Conservation (phyloP, 192 early-diverging fungal genomes). For the Umbelopsis ramanniana region DNA sequence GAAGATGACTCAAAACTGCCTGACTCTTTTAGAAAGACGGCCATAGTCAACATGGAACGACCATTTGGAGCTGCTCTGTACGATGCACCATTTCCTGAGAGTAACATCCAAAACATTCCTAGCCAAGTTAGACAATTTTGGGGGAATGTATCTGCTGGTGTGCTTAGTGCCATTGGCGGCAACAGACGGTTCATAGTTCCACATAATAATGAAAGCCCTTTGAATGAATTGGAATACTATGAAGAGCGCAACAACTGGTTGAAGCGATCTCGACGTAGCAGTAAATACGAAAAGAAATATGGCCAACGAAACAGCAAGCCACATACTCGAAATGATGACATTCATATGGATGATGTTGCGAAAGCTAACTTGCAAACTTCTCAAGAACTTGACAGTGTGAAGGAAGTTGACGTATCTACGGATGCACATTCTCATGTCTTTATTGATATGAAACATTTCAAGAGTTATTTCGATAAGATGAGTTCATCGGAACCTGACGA, state of each 20-base stretch:
- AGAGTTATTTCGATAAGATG: background rate
- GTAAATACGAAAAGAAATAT: constrained; percentile 2
- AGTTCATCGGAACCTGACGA: background rate
- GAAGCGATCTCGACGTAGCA: constrained; percentile 2
- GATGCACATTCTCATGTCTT: background rate
- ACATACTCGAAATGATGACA: background rate
- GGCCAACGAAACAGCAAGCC: background rate
- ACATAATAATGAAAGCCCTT: background rate
- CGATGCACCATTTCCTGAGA: background rate
- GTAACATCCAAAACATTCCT: background rate
- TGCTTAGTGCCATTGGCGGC: background rate
- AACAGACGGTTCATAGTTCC: background rate
- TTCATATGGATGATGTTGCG: background rate
- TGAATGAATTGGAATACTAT: constrained; percentile 8
- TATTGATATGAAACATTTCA: background rate
- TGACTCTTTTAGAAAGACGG: background rate
- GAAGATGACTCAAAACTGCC: background rate
- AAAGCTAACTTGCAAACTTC: background rate
- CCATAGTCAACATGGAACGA: background rate
- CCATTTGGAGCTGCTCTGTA: background rate
- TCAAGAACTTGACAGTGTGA: background rate
- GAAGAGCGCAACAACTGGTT: constrained; percentile 7
- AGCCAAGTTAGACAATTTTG: constrained; percentile 14
- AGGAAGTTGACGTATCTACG: background rate
- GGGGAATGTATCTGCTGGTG: constrained; percentile 11